These are phyloP conservation scores for Mortierella antarctica DNA, from an alignment of 192 early-diverging fungal genomes.

Conservation along the genomic window DNA sequence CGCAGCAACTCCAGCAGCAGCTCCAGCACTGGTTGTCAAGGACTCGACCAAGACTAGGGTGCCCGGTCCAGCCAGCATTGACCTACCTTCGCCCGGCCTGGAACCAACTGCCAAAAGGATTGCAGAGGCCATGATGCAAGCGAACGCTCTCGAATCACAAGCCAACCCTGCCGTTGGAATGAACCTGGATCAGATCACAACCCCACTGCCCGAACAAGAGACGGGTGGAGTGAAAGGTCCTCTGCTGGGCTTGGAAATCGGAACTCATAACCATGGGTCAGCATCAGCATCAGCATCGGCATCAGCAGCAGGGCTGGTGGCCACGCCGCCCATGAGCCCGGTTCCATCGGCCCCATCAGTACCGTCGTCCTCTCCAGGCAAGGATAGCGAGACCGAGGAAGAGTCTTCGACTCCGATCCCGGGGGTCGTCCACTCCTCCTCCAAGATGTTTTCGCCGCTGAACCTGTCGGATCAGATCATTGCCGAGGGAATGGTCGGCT, in stretches of 20 bases:
- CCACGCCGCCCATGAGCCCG: slow-evolving; percentile 28
- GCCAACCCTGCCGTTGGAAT: slow-evolving; percentile 20
- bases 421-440: too few species aligned
- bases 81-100: neutral
- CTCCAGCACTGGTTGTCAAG: neutral
- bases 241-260: neutral
- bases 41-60: too few species aligned
- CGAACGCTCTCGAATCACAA: neutral
- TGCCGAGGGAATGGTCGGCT: too few species aligned
- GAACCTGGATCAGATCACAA: slow-evolving; percentile 16
- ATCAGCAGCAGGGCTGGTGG: neutral
- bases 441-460: too few species aligned
- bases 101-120: slow-evolving; percentile 19
- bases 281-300: neutral
- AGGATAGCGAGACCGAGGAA: too few species aligned
- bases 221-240: slow-evolving; percentile 1
- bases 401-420: too few species aligned
- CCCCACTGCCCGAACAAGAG: slow-evolving; percentile 19
- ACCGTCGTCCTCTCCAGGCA: too few species aligned
- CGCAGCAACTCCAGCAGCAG: neutral
- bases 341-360: neutral
- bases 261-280: neutral
- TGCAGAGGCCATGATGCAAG: slow-evolving; percentile 25
- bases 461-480: too few species aligned
- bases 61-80: neutral